Evolutionary conservation across 768 basidiomycete species (phyloP), one percentile per base, ranked within the genome.

Genomic region (Psilocybe azurescens): DNA sequence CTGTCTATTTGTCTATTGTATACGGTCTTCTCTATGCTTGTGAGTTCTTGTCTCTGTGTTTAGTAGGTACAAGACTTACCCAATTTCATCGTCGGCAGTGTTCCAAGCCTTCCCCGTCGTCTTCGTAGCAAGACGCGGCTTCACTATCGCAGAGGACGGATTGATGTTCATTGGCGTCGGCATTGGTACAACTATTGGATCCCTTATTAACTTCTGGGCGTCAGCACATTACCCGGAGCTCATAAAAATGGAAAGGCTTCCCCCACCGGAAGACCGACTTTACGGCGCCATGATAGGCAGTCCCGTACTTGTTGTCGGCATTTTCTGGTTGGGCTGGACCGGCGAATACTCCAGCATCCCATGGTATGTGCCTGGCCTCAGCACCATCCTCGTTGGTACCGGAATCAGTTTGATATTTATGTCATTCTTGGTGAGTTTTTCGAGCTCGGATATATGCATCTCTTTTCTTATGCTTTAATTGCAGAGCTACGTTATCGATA

Each of bases 311-410:
- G 80, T 86, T 28, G 53, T 83, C 18, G 81, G 84, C 5, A 82
- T 86, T 64, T 90, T 92, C 74, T 89, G 88, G 89, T 80, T 91
- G 46, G 86, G 83, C 1, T 88, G 87, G 87, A 82, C 83, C 0
- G 86, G 86, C 5, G 67, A 81, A 48, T 86, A 85, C 62, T 59
- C 76, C 5, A 75, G 73, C 53, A 71, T 89, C 20, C 86, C 82
- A 20, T 88, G 86, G 86, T 83, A 83, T 64, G 85, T 86, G 13
- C 85, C 86, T 3, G 85, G 70, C 3, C 66, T 86, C n/a, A 81
- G 81, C 66, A 82, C 82, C 11, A 77, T 86, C 18, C 58, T 80
- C 36, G 71, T 87, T 50, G 86, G 86, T 3, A 63, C 74, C 10
- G 77, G 79, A 33, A 82, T 87, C 59, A 80, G 77, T 62, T 71